phyloP scores from a whole-genome alignment of 371 early-diverging fungal species.

The Lichtheimia hyalospora region DNA sequence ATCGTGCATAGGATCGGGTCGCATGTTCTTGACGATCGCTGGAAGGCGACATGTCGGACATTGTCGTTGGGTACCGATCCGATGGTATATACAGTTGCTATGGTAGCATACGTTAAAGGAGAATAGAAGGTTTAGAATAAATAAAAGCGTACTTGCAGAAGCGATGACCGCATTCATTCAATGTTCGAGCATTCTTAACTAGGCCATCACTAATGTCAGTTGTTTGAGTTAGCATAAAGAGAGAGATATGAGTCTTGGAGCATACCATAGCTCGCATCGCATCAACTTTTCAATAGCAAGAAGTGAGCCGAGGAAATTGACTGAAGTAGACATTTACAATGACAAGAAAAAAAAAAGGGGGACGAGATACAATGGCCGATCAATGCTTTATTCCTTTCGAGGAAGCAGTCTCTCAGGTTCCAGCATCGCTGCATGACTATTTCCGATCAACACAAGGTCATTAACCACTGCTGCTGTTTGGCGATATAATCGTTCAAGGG shows the following conservation, averaged over 20 bases:
- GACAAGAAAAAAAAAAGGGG: background rate
- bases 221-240: background rate
- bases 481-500: constrained; percentile 24
- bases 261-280: constrained; percentile 17
- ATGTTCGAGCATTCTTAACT: constrained; percentile 15
- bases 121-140: background rate
- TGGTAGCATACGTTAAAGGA: constrained; percentile 5
- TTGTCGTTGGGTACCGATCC: constrained; percentile 8
- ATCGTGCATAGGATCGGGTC: constrained; percentile 24
- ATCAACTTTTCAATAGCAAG: constrained; percentile 14
- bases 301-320: constrained; percentile 5
- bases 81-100: constrained; percentile 21
- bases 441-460: constrained; percentile 20
- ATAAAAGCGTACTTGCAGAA: constrained; percentile 13
- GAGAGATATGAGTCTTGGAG: background rate
- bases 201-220: constrained; percentile 5
- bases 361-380: too few species aligned
- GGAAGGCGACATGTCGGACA: constrained; percentile 27
- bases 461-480: constrained; percentile 17
- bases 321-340: background rate
- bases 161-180: constrained; percentile 32
- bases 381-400: too few species aligned
- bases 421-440: constrained; percentile 21
- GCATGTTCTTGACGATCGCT: constrained; percentile 23
- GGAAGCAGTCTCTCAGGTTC: constrained; percentile 5